phyloP scores from a whole-genome alignment of 768 basidiomycete species.

The Tulasnella sp. region DNA sequence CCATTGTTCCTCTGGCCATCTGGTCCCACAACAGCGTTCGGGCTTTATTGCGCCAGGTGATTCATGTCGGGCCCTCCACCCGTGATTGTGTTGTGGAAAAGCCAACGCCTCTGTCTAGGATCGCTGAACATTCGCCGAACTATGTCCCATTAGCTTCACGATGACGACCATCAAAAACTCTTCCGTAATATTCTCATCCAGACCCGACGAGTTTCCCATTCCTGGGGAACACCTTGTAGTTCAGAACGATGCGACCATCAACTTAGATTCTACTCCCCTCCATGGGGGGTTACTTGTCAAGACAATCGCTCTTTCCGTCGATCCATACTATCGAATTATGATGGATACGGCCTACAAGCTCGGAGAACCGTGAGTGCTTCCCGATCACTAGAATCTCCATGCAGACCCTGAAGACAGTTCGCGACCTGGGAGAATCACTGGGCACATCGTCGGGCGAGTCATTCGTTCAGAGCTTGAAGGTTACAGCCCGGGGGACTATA shows the following conservation, averaged over 20 bases:
- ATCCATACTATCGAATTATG: slow-evolving; percentile 23
- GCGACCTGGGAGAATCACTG: neutral
- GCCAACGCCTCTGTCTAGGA: neutral
- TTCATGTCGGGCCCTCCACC: neutral
- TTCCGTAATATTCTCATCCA: neutral
- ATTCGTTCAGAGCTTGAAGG: neutral
- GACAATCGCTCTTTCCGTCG: slow-evolving; percentile 5
- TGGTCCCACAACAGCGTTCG: too few relatives aligned
- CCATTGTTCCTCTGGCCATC: too few relatives aligned
- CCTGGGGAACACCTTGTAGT: neutral
- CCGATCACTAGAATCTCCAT: too few relatives aligned
- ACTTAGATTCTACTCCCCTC: neutral
- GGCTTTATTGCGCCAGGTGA: neutral
- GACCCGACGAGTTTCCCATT: neutral
- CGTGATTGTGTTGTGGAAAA: neutral
- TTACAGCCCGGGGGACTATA: neutral
- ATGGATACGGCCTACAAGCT: neutral
- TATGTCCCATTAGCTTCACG: neutral
- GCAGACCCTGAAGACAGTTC: too few relatives aligned
- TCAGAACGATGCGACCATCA: neutral
- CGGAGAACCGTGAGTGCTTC: neutral
- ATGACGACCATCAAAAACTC: neutral
- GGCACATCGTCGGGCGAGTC: neutral
- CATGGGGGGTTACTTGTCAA: slow-evolving; percentile 27
- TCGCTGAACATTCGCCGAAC: neutral